Evolutionary conservation across 768 basidiomycete genomes (phyloP).

Genomic region (Pisolithus tinctorius): DNA sequence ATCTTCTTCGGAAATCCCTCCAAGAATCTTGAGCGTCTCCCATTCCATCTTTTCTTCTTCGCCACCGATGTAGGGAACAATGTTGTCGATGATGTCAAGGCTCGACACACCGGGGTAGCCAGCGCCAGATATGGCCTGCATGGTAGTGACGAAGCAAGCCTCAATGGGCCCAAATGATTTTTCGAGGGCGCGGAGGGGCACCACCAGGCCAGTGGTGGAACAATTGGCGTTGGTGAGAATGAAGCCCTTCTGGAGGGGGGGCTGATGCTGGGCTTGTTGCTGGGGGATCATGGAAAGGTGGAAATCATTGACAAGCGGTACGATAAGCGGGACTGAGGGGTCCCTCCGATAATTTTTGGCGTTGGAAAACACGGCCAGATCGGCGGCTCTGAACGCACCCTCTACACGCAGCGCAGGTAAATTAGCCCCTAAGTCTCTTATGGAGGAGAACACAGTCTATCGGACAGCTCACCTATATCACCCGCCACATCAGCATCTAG

Average conservation of each 20-base stretch:
- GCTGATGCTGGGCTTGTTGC: conserved; percentile 65
- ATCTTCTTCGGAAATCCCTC: conserved; percentile 59
- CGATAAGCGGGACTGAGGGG: conserved; percentile 88
- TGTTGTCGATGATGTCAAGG: conserved; percentile 92
- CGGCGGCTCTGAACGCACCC: conserved; percentile 75
- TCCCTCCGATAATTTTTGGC: conserved; percentile 95
- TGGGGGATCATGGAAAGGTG: conserved; percentile 82
- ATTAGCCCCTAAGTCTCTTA: neutral
- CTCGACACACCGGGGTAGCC: conserved; percentile 94
- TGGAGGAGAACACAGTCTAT: too few species aligned
- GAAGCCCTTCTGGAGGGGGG: conserved; percentile 74
- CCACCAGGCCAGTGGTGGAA: conserved; percentile 87
- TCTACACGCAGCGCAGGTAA: conserved; percentile 42
- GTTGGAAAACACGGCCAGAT: conserved; percentile 92
- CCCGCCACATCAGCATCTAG: conserved; percentile 93
- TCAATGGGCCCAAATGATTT: conserved; percentile 92
- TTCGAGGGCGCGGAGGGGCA: conserved; percentile 89
- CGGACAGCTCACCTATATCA: conserved; percentile 65
- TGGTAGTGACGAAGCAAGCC: conserved; percentile 83
- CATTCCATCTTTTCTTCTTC: conserved; percentile 99
- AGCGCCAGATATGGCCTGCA: conserved; percentile 96
- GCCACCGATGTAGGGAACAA: conserved; percentile 89
- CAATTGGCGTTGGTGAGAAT: conserved; percentile 99
- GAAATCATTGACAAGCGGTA: conserved; percentile 87
- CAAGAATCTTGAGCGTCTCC: conserved; percentile 97